Base-by-base conservation (phyloP, 177 flowering plant genomes). In the Vitis hybrid region DNA sequence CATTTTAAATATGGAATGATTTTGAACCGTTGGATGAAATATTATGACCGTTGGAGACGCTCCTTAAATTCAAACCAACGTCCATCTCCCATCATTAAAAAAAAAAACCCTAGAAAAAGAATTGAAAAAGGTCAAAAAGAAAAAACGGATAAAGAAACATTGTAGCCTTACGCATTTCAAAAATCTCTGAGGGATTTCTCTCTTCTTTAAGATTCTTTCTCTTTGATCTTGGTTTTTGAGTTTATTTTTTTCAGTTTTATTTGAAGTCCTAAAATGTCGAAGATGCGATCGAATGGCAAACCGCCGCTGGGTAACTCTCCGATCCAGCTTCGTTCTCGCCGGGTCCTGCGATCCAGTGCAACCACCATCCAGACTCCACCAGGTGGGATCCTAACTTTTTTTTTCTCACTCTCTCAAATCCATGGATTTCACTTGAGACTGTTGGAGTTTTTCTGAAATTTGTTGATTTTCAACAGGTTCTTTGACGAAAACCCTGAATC, bases 241-340 rank as follows among this genome's bases (percentile, higher is more conserved):
- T n/a, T 30, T 59, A 7, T 19, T 24, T 54, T 56, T 48, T 24
- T 21, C 67, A 56, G 56, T 16, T 40, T 57, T 13, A 12, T 52
- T 35, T 48, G 13, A 10, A 18, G 18, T 10, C 12, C 48, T 62
- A n/a, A 50, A 6, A 83, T 86, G 85, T 80, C 91, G 2, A 84
- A 46, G 74, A 79, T 83, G 82, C 85, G 80, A 66, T 65, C 85
- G 2, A 65, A 71, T 65, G 82, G 87, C 48, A 86, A 86, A 69
- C 98, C 94, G 2, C 93, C 98, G 54, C 87, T 93, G 5, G 75
- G 87, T 0, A 85, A 78, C 72, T 86, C 92, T 16, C 88, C 91
- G 9, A 75, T 70, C 21, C 79, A 83, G 8, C 77, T 81, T 12
- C 84, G 89, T 4, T 68, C 91, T 14, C 87, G 89, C 18, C 83